Evolutionary conservation across 2,329 filamentous ascomycete species (phyloP).

Genomic region (Coniella lustricola): DNA sequence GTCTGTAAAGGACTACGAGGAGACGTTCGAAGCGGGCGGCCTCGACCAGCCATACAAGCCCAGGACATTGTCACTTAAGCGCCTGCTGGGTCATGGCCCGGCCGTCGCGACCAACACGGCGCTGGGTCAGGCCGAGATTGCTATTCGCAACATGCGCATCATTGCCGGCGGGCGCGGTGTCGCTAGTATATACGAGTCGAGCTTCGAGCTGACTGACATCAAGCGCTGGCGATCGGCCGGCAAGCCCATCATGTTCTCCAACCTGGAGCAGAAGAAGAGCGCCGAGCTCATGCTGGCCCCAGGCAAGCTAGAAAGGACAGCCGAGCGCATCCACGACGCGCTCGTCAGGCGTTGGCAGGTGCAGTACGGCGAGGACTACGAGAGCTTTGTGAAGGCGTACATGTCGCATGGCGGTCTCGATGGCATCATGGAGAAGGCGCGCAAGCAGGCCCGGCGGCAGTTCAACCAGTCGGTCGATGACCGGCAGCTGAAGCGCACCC

Average conservation of each 20-base stretch:
- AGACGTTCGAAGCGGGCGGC: slow-evolving; percentile 24
- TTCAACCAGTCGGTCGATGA: background rate
- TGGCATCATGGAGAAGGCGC: background rate
- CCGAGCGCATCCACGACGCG: slow-evolving; percentile 23
- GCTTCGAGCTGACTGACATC: slow-evolving; percentile 19
- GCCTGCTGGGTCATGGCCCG: slow-evolving; percentile 31
- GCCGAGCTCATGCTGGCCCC: slow-evolving; percentile 18
- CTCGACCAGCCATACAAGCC: slow-evolving; percentile 26
- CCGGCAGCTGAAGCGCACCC: slow-evolving; percentile 2
- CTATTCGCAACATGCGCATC: slow-evolving; percentile 31
- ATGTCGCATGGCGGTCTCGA: background rate
- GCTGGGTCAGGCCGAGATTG: slow-evolving; percentile 27
- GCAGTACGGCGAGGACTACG: slow-evolving; percentile 7
- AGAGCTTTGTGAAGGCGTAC: slow-evolving; percentile 4
- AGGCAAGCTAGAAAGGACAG: slow-evolving; percentile 7
- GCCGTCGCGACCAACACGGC: slow-evolving; percentile 27
- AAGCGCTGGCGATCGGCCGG: slow-evolving; percentile 20
- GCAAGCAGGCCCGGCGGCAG: background rate
- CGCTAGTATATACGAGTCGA: slow-evolving; percentile 20
- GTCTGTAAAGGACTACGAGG: slow-evolving; percentile 20
- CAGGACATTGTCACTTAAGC: slow-evolving; percentile 22
- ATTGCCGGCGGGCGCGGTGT: slow-evolving; percentile 31
- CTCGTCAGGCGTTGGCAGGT: slow-evolving; percentile 25
- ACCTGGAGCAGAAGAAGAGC: slow-evolving; percentile 22
- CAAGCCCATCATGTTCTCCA: slow-evolving; percentile 33